Conservation (phyloP, 768 basidiomycete genomes). For the Suillus placidus region DNA sequence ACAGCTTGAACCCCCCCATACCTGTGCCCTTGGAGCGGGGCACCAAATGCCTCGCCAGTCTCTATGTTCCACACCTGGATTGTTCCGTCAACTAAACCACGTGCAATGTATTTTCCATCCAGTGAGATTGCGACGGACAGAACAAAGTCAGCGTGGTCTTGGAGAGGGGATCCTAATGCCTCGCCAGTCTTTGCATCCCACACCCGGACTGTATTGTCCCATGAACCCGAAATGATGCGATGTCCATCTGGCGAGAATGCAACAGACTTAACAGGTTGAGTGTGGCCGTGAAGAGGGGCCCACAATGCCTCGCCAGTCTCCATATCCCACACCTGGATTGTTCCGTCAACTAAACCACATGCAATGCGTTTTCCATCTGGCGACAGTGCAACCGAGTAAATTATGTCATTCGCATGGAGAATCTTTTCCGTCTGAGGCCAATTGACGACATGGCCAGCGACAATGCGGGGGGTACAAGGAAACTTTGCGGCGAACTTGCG, state of each 20-base stretch:
- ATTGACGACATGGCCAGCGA: neutral
- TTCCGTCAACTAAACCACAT: conserved; percentile 12
- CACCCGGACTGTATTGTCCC: conserved; percentile 15
- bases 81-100: conserved; percentile 13
- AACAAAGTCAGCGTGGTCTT: neutral
- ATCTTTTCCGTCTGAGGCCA: conserved; percentile 8
- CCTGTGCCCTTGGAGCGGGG: conserved; percentile 9
- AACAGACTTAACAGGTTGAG: neutral
- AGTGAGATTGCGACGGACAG: conserved; percentile 28
- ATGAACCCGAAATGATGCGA: conserved; percentile 16
- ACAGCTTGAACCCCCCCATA: neutral
- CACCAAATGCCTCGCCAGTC: conserved; percentile 5
- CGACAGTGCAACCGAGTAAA: neutral
- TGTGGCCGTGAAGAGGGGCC: conserved; percentile 7
- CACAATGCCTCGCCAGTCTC: conserved; percentile 4
- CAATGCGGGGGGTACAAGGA: neutral
- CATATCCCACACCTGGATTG: conserved; percentile 5
- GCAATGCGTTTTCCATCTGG: neutral
- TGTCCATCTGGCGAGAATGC: conserved; percentile 12
- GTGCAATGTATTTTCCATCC: conserved; percentile 29
- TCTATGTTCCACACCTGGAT: neutral
- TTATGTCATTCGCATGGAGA: rapidly evolving
- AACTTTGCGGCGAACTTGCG: conserved; percentile 19
- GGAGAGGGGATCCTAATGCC: neutral
- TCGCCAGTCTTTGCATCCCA: conserved; percentile 8